These are phyloP conservation scores for Pseudogymnoascus sp. DNA, from an alignment of 2,329 filamentous ascomycete species.

Conservation along the genomic window DNA sequence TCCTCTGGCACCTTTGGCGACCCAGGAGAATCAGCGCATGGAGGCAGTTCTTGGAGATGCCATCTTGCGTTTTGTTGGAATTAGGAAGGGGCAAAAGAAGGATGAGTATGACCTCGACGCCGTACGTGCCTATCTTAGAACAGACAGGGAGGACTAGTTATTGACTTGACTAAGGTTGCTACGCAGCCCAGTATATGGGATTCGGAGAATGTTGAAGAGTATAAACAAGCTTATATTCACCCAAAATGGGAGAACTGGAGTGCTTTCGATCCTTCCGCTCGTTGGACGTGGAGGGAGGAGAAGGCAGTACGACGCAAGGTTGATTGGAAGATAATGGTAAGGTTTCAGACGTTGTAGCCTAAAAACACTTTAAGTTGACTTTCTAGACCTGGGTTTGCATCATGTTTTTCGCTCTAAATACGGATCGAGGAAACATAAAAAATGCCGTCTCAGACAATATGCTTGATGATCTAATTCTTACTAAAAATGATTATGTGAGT, in stretches of 20 bases:
- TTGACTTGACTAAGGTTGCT: not conserved
- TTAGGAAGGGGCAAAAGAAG: not conserved
- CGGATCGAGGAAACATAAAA: constrained; percentile 49
- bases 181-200: not conserved
- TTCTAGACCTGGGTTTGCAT: constrained; percentile 34
- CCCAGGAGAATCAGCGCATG: not conserved
- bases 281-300: constrained; percentile 23
- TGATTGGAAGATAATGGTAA: constrained; percentile 26
- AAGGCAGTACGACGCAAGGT: constrained; percentile 20
- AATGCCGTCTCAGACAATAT: constrained; percentile 55
- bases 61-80: not conserved
- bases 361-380: not conserved
- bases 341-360: not conserved
- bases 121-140: not conserved
- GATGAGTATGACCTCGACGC: not conserved
- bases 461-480: constrained; percentile 40
- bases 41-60: not conserved
- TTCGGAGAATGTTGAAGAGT: constrained; percentile 13
- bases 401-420: constrained; percentile 53
- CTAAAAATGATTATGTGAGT: constrained; percentile 41
- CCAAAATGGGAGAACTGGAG: constrained; percentile 20
- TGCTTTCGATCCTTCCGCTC: constrained; percentile 19
- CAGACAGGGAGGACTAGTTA: not conserved
- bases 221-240: constrained; percentile 13
- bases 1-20: not conserved